Evolutionary conservation across 1,139 yeast genomes (phyloP).

Genomic region (Hyphopichia fennica): DNA sequence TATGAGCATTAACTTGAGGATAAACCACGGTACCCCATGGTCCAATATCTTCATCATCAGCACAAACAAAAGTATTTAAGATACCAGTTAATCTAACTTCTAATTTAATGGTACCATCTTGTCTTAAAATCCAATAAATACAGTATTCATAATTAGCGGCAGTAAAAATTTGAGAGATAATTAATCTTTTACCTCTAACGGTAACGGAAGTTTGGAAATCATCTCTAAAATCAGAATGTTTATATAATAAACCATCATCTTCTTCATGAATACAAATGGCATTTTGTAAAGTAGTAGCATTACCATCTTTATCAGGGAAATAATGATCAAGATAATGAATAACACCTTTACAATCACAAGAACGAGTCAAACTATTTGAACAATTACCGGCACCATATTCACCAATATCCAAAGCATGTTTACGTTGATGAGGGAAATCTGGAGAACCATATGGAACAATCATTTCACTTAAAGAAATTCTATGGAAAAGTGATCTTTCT

Average conservation of each 20-base stretch:
- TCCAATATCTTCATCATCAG: slow-evolving; percentile 62
- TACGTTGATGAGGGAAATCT: slow-evolving; percentile 77
- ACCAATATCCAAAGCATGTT: slow-evolving; percentile 84
- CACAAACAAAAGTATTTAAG: slow-evolving; percentile 65
- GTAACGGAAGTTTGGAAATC: slow-evolving; percentile 72
- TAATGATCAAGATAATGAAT: slow-evolving; percentile 79
- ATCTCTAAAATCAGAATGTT: slow-evolving; percentile 84
- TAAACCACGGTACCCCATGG: slow-evolving; percentile 82
- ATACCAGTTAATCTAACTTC: slow-evolving; percentile 82
- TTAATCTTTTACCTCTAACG: slow-evolving; percentile 72
- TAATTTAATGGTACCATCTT: slow-evolving; percentile 78
- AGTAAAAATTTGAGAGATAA: slow-evolving; percentile 77
- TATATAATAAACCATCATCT: slow-evolving; percentile 75
- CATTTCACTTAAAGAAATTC: slow-evolving; percentile 79
- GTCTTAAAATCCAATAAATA: slow-evolving; percentile 78
- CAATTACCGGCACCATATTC: slow-evolving; percentile 87
- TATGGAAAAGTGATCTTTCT: slow-evolving; percentile 70
- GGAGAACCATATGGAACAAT: slow-evolving; percentile 84
- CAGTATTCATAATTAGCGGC: slow-evolving; percentile 87
- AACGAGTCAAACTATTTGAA: slow-evolving; percentile 75
- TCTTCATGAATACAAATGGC: slow-evolving; percentile 86
- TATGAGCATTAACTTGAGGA: slow-evolving; percentile 81
- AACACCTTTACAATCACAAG: slow-evolving; percentile 85
- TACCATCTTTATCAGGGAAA: slow-evolving; percentile 66
- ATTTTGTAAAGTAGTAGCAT: slow-evolving; percentile 67